Evolutionary conservation across 179 eudicot species (phyloP).

Genomic region (Dionaea muscipula): DNA sequence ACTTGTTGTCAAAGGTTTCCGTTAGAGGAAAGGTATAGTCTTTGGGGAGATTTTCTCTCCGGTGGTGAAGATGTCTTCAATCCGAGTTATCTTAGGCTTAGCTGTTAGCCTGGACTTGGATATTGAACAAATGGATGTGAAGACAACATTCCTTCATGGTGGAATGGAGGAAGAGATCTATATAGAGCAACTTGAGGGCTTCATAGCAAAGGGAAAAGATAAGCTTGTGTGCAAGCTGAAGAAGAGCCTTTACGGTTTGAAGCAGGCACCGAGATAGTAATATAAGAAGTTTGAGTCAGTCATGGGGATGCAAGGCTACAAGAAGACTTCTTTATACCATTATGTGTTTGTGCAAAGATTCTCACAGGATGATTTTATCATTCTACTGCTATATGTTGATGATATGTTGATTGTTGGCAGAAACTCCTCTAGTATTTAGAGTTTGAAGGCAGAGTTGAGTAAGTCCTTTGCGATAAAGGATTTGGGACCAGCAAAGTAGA

Average conservation of each 20-base stretch:
- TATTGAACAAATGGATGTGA: neutral
- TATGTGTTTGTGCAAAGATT: slow-evolving; percentile 3
- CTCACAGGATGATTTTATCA: neutral
- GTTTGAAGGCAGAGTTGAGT: neutral
- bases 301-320: slow-evolving; percentile 2
- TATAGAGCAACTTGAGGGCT: neutral
- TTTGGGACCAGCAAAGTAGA: neutral
- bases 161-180: neutral
- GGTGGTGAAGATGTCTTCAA: neutral
- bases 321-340: slow-evolving; percentile 1
- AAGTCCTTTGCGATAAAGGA: slow-evolving; percentile 4
- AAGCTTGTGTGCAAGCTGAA: neutral
- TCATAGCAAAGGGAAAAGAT: slow-evolving; percentile 1
- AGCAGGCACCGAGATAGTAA: neutral
- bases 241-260: slow-evolving; percentile 2
- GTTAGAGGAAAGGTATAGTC: slow-evolving; percentile 9
- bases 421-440: neutral
- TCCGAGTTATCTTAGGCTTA: neutral
- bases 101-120: neutral
- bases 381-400: neutral
- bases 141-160: neutral
- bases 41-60: slow-evolving; percentile 6
- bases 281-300: slow-evolving; percentile 1
- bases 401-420: slow-evolving; percentile 4
- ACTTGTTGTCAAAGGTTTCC: slow-evolving; percentile 5